These are phyloP conservation scores for Phialophora chinensis DNA, from an alignment of 2,329 filamentous ascomycete species.

Conservation along the genomic window DNA sequence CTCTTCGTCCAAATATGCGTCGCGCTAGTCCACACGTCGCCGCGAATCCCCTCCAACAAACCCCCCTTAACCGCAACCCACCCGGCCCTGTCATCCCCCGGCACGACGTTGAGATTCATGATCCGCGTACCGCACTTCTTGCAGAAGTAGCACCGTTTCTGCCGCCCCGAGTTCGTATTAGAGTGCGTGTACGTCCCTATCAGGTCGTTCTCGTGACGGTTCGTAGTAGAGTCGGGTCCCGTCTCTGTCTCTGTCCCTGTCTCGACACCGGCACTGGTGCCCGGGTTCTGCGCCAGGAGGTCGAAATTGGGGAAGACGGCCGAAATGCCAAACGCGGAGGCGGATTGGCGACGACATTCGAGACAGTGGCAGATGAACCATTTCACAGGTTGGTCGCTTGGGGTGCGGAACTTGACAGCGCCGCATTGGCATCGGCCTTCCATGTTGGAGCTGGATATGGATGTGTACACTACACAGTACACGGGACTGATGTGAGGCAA, in stretches of 20 bases:
- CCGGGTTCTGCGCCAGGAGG: conserved; percentile 46
- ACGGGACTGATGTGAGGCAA: background rate
- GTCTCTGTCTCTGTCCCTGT: no score
- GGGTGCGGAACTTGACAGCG: conserved; percentile 66
- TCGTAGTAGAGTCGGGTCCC: conserved; percentile 4
- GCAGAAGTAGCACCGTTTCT: conserved; percentile 70
- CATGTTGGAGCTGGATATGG: conserved; percentile 48
- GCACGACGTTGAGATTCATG: conserved; percentile 64
- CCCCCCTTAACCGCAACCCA: conserved; percentile 71
- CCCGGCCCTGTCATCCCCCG: conserved; percentile 62
- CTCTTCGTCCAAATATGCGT: conserved; percentile 72
- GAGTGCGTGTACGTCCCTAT: conserved; percentile 56
- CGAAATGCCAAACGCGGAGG: conserved; percentile 70
- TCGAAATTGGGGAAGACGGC: conserved; percentile 73
- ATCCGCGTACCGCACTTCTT: conserved; percentile 69
- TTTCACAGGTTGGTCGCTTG: conserved; percentile 64
- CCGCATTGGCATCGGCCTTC: conserved; percentile 70
- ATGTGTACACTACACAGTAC: background rate
- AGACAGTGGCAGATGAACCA: conserved; percentile 75
- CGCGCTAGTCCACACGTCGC: conserved; percentile 62
- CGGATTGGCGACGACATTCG: conserved; percentile 69
- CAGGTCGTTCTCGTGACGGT: conserved; percentile 2
- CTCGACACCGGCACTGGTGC: conserved; percentile 40
- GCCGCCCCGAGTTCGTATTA: conserved; percentile 62
- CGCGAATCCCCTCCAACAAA: conserved; percentile 68